Base-by-base conservation (phyloP, 495 filamentous ascomycete genomes). In the Evansstolkia leycettana region DNA sequence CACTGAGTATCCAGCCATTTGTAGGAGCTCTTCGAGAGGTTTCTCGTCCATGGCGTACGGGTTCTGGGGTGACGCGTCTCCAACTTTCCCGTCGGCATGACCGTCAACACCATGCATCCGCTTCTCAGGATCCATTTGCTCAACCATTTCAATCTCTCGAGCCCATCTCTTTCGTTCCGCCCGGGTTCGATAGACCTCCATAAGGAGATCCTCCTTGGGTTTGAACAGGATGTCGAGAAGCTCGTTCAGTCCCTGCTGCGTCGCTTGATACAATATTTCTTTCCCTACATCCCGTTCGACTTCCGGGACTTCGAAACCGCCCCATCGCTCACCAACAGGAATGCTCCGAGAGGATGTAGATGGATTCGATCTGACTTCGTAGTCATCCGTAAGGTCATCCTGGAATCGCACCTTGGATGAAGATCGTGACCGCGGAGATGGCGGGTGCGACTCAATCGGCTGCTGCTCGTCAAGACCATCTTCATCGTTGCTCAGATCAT, bases 231-330 rank as follows among this genome's bases (percentile, higher is more conserved):
- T 64, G 51, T 94, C 84, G 4, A 98, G 71, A 3, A 96, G 63
- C 53, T 96, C 86, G 48, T 95, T 94, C 54, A 94, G 80, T 1
- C 82, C 85, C 48, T 93, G 78, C 47, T 94, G 84, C 0, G 81
- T 83, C 12, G 89, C 76, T 49, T 94, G 84, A 47, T 90, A 94
- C 5, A 96, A 62, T 11, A 94, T 75, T 47, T 96, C 90, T 42
- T 82, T 84, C 19, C 85, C 85, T 6, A 81, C 73, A 48, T 94
- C 86, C 43, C 64, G 69, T 46, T 93, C 88, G 11, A 76, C 75
- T 33, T 84, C 81, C 7, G 83, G 81, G 9, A 84, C 79, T 41
- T 87, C 83, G 47, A 83, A 82, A 7, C 76, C 84, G 24, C 77
- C 84, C 84, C 82, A 88, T 25, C 84, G 67, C 51, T 90, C 82